phyloP scores from a whole-genome alignment of 2,329 filamentous ascomycete genomes.

The Aspergillus tubingensis region DNA sequence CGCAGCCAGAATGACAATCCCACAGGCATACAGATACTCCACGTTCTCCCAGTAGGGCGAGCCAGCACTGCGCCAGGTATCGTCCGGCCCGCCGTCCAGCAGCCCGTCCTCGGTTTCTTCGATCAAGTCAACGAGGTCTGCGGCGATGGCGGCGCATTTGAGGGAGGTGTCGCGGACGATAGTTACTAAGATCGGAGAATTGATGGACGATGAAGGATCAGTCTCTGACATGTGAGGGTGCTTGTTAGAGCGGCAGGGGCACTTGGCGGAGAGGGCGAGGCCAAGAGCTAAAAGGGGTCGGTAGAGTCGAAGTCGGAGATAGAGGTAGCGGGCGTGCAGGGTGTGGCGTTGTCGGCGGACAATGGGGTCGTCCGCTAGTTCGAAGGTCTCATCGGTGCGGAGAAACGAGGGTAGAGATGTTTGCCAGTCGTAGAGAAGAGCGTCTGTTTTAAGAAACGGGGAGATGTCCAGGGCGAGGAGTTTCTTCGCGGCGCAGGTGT shows the following conservation, averaged over 20 bases:
- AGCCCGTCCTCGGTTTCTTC: conserved; percentile 9
- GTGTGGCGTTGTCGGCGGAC: conserved; percentile 26
- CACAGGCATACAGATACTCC: conserved; percentile 20
- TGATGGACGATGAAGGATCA: background rate
- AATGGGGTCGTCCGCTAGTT: conserved; percentile 17
- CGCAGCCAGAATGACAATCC: conserved; percentile 15
- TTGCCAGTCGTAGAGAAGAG: conserved; percentile 26
- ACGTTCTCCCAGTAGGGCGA: conserved; percentile 19
- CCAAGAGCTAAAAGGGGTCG: conserved; percentile 17
- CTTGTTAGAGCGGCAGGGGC: conserved; percentile 9
- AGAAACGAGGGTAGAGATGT: conserved; percentile 25
- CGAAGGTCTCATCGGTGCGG: background rate
- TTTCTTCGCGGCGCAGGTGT: conserved; percentile 22
- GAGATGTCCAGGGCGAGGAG: conserved; percentile 23
- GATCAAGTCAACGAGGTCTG: conserved; percentile 11
- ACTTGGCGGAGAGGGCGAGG: conserved; percentile 9
- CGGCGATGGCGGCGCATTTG: conserved; percentile 14
- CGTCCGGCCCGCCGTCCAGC: conserved; percentile 1
- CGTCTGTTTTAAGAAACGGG: conserved; percentile 22
- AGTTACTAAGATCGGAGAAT: conserved; percentile 10
- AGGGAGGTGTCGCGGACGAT: conserved; percentile 16
- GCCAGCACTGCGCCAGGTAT: background rate
- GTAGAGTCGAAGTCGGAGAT: conserved; percentile 24
- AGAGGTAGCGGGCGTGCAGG: conserved; percentile 27
- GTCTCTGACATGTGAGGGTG: conserved; percentile 8